Percentiles rank a stretch among this genome's conserved stretches.
Evolutionary conservation across 345 rosid genomes (phyloP).

Genomic region (Iberis pinnata): DNA sequence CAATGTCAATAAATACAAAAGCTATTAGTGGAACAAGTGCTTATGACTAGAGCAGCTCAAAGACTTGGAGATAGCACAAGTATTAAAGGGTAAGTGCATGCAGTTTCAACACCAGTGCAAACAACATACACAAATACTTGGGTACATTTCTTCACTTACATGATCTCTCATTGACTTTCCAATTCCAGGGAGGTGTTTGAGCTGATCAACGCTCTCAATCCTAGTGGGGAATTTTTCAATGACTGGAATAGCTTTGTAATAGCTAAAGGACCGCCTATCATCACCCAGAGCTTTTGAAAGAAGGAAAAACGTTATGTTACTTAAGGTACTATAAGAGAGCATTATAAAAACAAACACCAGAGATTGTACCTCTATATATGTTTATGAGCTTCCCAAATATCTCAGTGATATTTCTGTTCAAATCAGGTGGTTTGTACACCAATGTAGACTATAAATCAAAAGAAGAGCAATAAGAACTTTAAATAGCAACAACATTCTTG

Average conservation of each 20-base stretch:
- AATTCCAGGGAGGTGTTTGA: constrained; percentile 74
- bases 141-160: constrained; percentile 43
- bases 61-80: not conserved
- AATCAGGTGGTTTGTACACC: constrained; percentile 68
- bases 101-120: not conserved
- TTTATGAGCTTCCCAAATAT: constrained; percentile 86
- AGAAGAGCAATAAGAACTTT: constrained; percentile 1
- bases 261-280: constrained; percentile 89
- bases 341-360: not conserved
- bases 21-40: not conserved
- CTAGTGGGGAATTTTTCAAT: constrained; percentile 78
- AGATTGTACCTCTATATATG: constrained; percentile 65
- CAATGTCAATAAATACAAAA: not conserved
- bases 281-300: constrained; percentile 76
- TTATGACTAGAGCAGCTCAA: constrained; percentile 1
- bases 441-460: constrained; percentile 36
- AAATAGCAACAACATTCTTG: not conserved
- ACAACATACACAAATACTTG: not conserved
- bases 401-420: constrained; percentile 70
- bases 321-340: not conserved
- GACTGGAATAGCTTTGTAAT: constrained; percentile 77
- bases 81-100: not conserved
- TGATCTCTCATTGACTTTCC: constrained; percentile 96
- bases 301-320: constrained; percentile 14
- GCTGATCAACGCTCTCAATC: constrained; percentile 79